These are phyloP conservation scores for Trichoderma sp. DNA, from an alignment of 2,329 filamentous ascomycete genomes.

Conservation along the genomic window DNA sequence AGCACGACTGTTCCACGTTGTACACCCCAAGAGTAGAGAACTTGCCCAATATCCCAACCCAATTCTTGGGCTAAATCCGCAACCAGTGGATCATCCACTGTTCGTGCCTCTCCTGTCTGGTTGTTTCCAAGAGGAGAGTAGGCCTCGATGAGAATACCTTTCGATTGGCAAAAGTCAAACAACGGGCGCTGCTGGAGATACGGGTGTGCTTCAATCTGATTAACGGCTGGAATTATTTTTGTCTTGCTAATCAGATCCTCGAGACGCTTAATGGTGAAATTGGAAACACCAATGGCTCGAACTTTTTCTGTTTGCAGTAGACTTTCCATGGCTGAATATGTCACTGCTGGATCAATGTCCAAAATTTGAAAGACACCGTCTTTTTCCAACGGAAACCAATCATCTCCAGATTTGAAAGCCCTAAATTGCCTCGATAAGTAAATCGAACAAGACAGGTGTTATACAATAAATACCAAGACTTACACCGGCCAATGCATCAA, in stretches of 20 bases:
- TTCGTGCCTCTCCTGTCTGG: constrained; percentile 44
- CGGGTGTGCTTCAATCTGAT: constrained; percentile 80
- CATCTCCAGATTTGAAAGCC: constrained; percentile 82
- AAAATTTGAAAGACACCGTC: not conserved
- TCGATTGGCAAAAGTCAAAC: constrained; percentile 66
- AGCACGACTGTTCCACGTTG: constrained; percentile 80
- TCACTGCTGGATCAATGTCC: not conserved
- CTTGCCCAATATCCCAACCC: constrained; percentile 50
- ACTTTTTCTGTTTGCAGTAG: constrained; percentile 67
- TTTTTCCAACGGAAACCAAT: constrained; percentile 45
- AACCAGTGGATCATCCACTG: not conserved
- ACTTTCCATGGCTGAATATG: constrained; percentile 64
- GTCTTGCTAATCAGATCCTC: constrained; percentile 70
- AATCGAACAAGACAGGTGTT: not conserved
- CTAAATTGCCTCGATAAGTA: constrained; percentile 63
- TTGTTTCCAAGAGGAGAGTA: constrained; percentile 70
- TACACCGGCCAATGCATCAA: constrained; percentile 67
- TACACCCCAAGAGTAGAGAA: constrained; percentile 76
- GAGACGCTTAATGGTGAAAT: constrained; percentile 78
- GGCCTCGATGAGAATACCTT: constrained; percentile 72
- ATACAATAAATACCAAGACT: not conserved
- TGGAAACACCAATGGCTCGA: constrained; percentile 79
- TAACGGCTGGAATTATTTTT: constrained; percentile 63
- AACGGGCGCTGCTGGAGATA: constrained; percentile 78
- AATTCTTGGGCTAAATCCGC: constrained; percentile 47